phyloP scores from a whole-genome alignment of 352 stramenopile genomes.

The Globisporangium rhizosaccharum region DNA sequence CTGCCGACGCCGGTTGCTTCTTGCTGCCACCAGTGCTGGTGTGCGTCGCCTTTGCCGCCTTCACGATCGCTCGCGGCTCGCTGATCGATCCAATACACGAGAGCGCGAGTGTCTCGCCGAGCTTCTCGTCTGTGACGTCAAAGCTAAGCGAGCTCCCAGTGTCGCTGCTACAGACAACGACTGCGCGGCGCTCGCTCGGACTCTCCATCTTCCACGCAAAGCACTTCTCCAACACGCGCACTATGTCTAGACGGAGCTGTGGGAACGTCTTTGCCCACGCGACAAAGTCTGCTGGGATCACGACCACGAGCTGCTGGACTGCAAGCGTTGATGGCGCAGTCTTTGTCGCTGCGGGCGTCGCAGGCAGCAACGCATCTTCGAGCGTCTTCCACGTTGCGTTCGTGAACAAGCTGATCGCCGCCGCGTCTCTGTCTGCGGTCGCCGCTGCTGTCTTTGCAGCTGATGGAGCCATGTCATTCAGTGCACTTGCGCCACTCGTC shows the following conservation, averaged over 20 bases:
- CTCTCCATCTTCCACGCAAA: constrained; percentile 60
- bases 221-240: constrained; percentile 53
- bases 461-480: background rate
- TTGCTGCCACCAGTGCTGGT: constrained; percentile 11
- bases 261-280: constrained; percentile 27
- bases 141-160: constrained; percentile 36
- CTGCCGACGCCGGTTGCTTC: constrained; percentile 3
- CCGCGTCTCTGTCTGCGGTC: background rate
- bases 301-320: constrained; percentile 50
- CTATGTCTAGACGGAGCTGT: constrained; percentile 34
- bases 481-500: background rate
- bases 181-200: constrained; percentile 25
- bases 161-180: constrained; percentile 36
- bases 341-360: constrained; percentile 1
- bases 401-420: constrained; percentile 36
- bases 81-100: constrained; percentile 58
- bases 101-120: constrained; percentile 41
- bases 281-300: constrained; percentile 48
- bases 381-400: constrained; percentile 55
- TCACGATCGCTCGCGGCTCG: constrained; percentile 21
- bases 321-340: constrained; percentile 11
- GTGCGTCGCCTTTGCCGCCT: constrained; percentile 10
- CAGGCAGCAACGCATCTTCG: constrained; percentile 37
- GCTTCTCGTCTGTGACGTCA: constrained; percentile 55
- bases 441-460: background rate